Conservation (phyloP, 129 eudicot species). For the Flaveria trinervia region DNA sequence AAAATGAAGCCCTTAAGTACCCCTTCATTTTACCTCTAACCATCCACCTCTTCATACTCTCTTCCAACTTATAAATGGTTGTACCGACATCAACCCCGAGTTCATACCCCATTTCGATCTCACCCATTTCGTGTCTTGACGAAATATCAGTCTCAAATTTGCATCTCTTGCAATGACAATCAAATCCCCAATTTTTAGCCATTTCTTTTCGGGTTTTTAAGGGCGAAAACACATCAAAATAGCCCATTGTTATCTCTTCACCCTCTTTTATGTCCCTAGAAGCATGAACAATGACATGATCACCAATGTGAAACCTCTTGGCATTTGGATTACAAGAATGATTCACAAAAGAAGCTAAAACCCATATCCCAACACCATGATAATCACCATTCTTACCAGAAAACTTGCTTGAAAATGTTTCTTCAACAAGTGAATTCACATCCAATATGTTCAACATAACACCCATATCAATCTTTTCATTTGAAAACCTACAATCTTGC, state of each 20-base stretch:
- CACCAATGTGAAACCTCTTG: constrained; percentile 75
- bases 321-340: constrained; percentile 92
- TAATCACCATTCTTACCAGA: constrained; percentile 59
- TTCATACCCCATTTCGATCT: constrained; percentile 63
- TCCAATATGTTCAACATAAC: constrained; percentile 63
- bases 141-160: constrained; percentile 53
- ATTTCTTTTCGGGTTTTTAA: constrained; percentile 56
- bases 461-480: constrained; percentile 41
- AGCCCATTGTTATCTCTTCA: constrained; percentile 91
- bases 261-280: constrained; percentile 81
- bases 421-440: constrained; percentile 82
- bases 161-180: constrained; percentile 78
- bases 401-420: constrained; percentile 59
- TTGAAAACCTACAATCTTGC: constrained; percentile 30
- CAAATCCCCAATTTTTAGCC: constrained; percentile 79
- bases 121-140: constrained; percentile 61
- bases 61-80: constrained; percentile 66
- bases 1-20: constrained; percentile 80
- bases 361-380: constrained; percentile 89
- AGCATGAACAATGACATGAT: constrained; percentile 71
- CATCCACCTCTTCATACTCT: constrained; percentile 70
- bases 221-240: constrained; percentile 65
- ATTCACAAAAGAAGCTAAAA: constrained; percentile 76
- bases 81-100: constrained; percentile 68
- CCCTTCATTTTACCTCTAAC: constrained; percentile 88